Evolutionary conservation across 768 basidiomycete species (phyloP), one percentile per base, ranked within the genome.

Genomic region (Auricularia auricula-judae): DNA sequence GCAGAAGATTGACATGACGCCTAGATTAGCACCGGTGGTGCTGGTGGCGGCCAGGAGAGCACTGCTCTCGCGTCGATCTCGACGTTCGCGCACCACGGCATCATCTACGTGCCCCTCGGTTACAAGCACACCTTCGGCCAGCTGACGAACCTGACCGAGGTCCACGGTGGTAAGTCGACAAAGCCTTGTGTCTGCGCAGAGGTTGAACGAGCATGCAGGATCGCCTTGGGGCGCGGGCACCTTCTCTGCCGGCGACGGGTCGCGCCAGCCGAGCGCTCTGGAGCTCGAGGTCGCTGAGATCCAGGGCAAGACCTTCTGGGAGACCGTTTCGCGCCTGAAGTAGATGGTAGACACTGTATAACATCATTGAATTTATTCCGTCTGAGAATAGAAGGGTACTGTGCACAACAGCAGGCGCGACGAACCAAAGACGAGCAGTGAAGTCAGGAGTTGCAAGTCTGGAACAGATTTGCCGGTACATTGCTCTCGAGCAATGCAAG

Each of bases 191-290:
- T 62, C 23, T 51, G 51, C 12, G 23, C 23, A 21, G 29, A 65
- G 16, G 23, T 58, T 35, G 12, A 61, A 61, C 33, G 42, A 42
- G 85, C 87, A 87, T 14, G 7, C 39, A 42, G 39, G 39, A 12
- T 87, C 87, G 16, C 83, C 90, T 23, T 92, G 85, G 83, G 91
- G 90, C 53, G 87, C 89, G 29, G 87, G 86, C 29, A 86, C 86
- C 11, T 80, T 81, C 66, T 79, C 85, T 36, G 79, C 74, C 1
- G 43, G 69, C 2, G 73, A 77, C 62, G 84, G 84, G 3, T 68
- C 73, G 4, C 82, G 85, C 65, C 72, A 77, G 66, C 84, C 86
- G 1, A 71, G 75, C 8, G 63, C 70, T 3, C 77, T 82, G 34
- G 87, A 88, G 70, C 73, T 80, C 36, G 76, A 81, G 65, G 70